Percentiles rank a stretch among this genome's conserved stretches.
Conservation (phyloP, 2,329 filamentous ascomycete species). For the Septoria petroselini region DNA sequence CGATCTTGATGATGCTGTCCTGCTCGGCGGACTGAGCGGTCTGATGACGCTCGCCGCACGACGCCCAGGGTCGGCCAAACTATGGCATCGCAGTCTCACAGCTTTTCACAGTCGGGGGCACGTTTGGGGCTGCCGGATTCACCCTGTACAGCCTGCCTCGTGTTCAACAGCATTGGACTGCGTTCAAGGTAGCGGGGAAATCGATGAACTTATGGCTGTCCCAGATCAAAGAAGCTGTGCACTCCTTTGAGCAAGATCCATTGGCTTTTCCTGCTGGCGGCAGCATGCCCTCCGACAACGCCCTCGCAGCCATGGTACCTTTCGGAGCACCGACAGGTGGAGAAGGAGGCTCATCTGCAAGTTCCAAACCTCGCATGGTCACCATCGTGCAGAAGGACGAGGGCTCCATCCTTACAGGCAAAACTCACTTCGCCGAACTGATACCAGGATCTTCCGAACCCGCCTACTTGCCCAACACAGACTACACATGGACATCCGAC, state of each 20-base stretch:
- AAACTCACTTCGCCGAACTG: background rate
- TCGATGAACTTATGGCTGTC: too few relatives aligned
- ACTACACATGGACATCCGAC: constrained; percentile 15
- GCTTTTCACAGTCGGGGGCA: background rate
- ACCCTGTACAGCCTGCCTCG: too few relatives aligned
- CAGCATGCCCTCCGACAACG: background rate
- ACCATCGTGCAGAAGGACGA: background rate
- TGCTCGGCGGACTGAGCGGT: background rate
- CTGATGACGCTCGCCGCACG: background rate
- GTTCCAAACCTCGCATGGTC: background rate
- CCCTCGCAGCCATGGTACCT: background rate
- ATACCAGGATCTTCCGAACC: background rate
- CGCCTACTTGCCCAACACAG: background rate
- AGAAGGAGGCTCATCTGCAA: background rate
- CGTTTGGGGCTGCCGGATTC: background rate
- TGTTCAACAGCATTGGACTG: too few relatives aligned
- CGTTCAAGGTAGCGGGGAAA: too few relatives aligned
- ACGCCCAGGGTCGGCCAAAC: background rate
- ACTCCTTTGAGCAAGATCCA: too few relatives aligned
- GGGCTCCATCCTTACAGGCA: background rate
- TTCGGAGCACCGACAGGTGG: background rate
- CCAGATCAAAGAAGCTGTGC: too few relatives aligned
- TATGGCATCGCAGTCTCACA: background rate
- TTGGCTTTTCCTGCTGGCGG: too few relatives aligned
- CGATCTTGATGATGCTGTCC: background rate